Base-by-base conservation (phyloP, 2,329 filamentous ascomycete genomes). In the Beauveria caledonica region DNA sequence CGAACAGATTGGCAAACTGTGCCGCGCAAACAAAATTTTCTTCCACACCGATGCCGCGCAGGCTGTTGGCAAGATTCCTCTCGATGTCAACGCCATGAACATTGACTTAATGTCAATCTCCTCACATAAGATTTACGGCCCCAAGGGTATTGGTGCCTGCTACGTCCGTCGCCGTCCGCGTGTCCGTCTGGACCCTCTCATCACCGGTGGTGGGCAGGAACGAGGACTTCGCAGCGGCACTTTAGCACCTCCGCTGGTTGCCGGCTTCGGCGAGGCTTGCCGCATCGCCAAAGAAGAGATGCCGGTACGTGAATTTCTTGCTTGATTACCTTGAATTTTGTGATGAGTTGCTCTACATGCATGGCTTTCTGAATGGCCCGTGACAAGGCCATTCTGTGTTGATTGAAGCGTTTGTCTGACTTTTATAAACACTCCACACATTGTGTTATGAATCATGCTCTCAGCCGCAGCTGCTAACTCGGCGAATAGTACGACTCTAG, bases 51-150 rank as follows among this genome's bases (percentile, higher is more conserved):
- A 99, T 73, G 94, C 83, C 56, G 94, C 94, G 1, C 94, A 99
- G 77, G 94, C 94, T 17, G 92, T 97, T n/a, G 94, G 94, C 71
- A 99, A 99, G 80, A 97, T 99, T 54, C 91, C 92, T 0, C 78
- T 99, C 52, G 92, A 97, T 69, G 94, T 99, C 70, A 97, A 97
- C 74, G 89, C 90, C 75, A 93, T 96, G 91, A 95, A 97, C 74
- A 88, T 99, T 65, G 94, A 99, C 72, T 78, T 99, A 70, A 97
- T 99, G 93, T 97, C 93, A 33, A 97, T 99, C 63, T 97, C 94
- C 9, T 92, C 90, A 33, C 94, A 99, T 78, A 99, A 99, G 77
- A 96, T 99, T 59, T 99, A 99, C 72, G 94, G 94, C 27, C 94
- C 94, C 58, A 99, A 96, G 80, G 94, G 94, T 39, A 90, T 99